phyloP scores from a whole-genome alignment of 768 basidiomycete species.

The Suillus ampliporus region DNA sequence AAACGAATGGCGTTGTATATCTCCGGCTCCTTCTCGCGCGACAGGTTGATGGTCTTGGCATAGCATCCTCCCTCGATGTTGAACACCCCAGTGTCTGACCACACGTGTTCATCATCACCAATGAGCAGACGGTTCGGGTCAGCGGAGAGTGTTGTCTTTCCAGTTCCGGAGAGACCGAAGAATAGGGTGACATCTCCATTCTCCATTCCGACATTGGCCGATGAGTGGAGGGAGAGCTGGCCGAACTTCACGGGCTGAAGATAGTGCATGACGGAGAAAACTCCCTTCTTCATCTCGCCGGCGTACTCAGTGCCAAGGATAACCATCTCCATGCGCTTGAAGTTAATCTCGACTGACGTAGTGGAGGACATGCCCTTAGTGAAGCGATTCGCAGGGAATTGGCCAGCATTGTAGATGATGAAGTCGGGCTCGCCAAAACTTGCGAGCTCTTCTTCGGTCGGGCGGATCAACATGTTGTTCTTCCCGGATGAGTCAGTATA shows the following conservation, averaged over 20 bases:
- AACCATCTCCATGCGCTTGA: conserved; percentile 99
- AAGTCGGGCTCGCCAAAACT: conserved; percentile 98
- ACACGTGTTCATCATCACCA: conserved; percentile 99
- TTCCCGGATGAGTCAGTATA: conserved; percentile 38
- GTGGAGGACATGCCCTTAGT: conserved; percentile 99
- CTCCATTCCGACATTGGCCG: conserved; percentile 92
- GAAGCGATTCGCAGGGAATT: conserved; percentile 99
- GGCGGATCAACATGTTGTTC: conserved; percentile 99
- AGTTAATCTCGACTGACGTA: conserved; percentile 99
- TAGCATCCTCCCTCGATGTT: conserved; percentile 99
- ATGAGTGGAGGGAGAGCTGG: conserved; percentile 96
- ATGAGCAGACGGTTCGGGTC: conserved; percentile 94
- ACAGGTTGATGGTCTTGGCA: conserved; percentile 97
- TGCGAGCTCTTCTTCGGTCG: conserved; percentile 91
- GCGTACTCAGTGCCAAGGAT: conserved; percentile 98
- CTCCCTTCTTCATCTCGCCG: conserved; percentile 99
- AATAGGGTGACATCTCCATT: conserved; percentile 95
- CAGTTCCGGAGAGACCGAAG: conserved; percentile 98
- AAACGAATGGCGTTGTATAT: conserved; percentile 95
- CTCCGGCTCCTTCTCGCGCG: conserved; percentile 97
- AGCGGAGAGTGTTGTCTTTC: conserved; percentile 98
- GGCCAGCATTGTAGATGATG: conserved; percentile 99
- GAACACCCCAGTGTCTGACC: conserved; percentile 99
- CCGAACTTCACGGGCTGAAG: conserved; percentile 98
- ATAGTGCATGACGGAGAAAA: conserved; percentile 99